Evolutionary conservation across 495 filamentous ascomycete genomes (phyloP).

Genomic region (Terfezia claveryi): DNA sequence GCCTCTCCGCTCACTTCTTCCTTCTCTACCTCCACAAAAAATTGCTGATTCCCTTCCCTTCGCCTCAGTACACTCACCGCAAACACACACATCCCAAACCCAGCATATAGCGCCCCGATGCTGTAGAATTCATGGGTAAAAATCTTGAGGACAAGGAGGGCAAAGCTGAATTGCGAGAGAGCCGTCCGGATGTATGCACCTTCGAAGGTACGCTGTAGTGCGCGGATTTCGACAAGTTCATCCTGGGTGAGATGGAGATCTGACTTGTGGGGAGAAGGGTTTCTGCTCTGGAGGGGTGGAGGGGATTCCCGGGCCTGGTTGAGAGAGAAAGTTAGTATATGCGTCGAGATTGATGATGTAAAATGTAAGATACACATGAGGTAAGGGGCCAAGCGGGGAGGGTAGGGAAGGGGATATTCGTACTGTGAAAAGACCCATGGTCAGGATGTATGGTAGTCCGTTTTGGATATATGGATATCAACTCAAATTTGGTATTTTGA

Average conservation of each 20-base stretch:
- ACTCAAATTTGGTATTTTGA: too few relatives aligned
- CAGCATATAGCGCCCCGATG: conserved; percentile 77
- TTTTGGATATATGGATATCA: too few relatives aligned
- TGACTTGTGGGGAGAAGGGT: too few relatives aligned
- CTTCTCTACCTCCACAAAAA: conserved; percentile 44
- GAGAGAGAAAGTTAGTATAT: too few relatives aligned
- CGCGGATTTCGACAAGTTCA: conserved; percentile 85
- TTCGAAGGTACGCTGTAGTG: conserved; percentile 88
- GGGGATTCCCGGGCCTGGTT: too few relatives aligned
- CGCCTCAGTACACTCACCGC: conserved; percentile 60
- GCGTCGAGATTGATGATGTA: too few relatives aligned
- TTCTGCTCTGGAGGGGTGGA: too few relatives aligned
- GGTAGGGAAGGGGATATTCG: too few relatives aligned
- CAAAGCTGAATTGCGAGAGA: conserved; percentile 81
- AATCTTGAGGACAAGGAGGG: conserved; percentile 84
- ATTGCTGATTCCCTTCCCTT: conserved; percentile 77
- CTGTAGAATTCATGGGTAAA: conserved; percentile 89
- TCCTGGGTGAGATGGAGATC: conserved; percentile 34
- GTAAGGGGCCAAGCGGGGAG: too few relatives aligned
- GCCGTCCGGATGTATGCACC: conserved; percentile 91
- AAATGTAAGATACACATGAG: too few relatives aligned
- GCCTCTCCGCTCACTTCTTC: conserved; percentile 49
- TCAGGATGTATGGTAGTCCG: too few relatives aligned
- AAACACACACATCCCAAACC: conserved; percentile 69
- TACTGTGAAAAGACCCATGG: too few relatives aligned